Evolutionary conservation across 371 early-diverging fungal species (phyloP), one percentile per base, ranked within the genome.

Genomic region (Cokeromyces recurvatus): DNA sequence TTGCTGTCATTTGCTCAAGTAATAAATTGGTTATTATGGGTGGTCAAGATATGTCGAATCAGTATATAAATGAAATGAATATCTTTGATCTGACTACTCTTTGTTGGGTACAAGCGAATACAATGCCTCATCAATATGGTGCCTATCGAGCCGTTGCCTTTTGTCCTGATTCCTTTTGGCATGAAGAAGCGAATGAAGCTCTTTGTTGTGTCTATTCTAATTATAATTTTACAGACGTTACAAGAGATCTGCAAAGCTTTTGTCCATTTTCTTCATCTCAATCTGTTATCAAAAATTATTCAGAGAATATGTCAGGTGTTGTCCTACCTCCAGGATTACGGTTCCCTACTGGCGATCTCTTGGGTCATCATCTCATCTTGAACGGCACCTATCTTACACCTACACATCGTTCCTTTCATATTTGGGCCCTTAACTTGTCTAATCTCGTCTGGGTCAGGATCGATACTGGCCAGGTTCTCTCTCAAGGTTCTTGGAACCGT

Each of bases 401-500:
- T 19, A 76, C 80, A 7, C 73, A 71, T 31, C 74, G 83, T 47
- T 68, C 84, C 7, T 82, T 86, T 66, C 77, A 80, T 39, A 63
- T 86, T n/a, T 90, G 90, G 90, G 69, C 82, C 0, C 63, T 87
- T 12, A 82, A 89, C 49, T 55, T 87, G 15, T 62, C 73, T 10
- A 77, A 77, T 11, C 41, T 80, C 29, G 64, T 65, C 8, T 90
- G 90, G 90, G 59, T 71, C 20, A 77, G 81, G 2, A 73, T 90
- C 38, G 75, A 78, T 41, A 86, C 86, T 21, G 87, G 86, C 2
- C 59, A 79, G 0, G 67, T 75, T 17, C 78, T 87, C 46, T 60
- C 63, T 29, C 56, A 74, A 7, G 89, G 89, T 10, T 86, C 87
- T 20, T 90, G 90, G 90, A 90, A 89, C 63, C 77, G 86, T 46